A percentile compares a stretch with the other conserved stretches of the same genome.
Evolutionary conservation across 441 rosid species (phyloP).

Genomic region (Populus hybrid): DNA sequence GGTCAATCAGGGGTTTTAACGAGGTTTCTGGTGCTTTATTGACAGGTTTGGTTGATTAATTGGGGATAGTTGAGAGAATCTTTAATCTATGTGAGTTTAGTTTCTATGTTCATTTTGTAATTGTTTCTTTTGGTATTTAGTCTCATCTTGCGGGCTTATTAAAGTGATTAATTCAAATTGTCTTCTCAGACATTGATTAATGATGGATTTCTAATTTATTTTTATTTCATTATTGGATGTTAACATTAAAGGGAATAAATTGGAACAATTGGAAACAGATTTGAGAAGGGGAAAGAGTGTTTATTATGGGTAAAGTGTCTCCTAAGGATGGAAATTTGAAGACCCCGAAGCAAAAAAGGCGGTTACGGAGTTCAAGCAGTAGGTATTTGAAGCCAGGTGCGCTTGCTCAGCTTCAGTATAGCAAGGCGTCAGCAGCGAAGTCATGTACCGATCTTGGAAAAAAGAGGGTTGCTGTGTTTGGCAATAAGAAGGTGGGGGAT

Average conservation of each 20-base stretch:
- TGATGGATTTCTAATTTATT: neutral
- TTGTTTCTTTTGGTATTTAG: neutral
- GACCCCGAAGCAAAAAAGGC: conserved; percentile 51
- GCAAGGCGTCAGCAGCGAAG: conserved; percentile 48
- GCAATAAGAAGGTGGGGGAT: conserved; percentile 36
- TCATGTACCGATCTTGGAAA: conserved; percentile 75
- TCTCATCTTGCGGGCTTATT: neutral
- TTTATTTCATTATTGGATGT: neutral
- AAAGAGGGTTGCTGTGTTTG: conserved; percentile 62
- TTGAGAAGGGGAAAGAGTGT: neutral
- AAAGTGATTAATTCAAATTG: neutral
- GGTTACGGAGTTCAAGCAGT: conserved; percentile 47
- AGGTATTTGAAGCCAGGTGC: conserved; percentile 86
- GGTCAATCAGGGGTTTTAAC: neutral
- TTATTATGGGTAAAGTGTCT: conserved; percentile 64
- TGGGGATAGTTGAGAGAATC: neutral
- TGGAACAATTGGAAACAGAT: neutral
- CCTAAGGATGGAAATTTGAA: conserved; percentile 46
- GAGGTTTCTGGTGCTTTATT: neutral
- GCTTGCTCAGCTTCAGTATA: conserved; percentile 69
- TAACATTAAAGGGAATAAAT: neutral
- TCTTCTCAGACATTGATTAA: conserved; percentile 25
- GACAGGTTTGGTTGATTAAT: neutral
- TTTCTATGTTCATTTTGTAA: neutral
- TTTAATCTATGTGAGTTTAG: neutral